A percentile compares a stretch with the other conserved stretches of the same genome.
Evolutionary conservation across 2,329 filamentous ascomycete species (phyloP).

Genomic region (Elsinoe necatrix): DNA sequence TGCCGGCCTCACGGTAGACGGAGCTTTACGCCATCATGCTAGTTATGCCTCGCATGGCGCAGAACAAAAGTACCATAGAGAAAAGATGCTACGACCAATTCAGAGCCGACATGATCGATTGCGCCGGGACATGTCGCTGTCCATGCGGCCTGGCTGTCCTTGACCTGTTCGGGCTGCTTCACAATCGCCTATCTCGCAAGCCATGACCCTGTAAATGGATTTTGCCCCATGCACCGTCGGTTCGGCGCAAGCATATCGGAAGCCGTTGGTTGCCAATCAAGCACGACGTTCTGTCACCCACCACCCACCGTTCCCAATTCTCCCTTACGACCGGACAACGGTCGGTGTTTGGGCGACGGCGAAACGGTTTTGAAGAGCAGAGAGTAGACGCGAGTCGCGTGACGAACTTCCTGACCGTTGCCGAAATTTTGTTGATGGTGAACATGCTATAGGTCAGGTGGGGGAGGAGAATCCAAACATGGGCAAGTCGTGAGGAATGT

Average conservation of each 20-base stretch:
- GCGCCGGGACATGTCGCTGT: background rate
- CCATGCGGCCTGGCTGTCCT: background rate
- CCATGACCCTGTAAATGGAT: background rate
- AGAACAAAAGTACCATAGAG: slow-evolving; percentile 8
- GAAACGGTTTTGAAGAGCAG: background rate
- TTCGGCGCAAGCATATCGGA: slow-evolving; percentile 11
- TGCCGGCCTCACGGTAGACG: background rate
- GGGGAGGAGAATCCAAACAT: background rate
- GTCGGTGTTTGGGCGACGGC: slow-evolving; percentile 14
- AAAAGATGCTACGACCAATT: background rate
- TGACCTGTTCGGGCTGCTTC: background rate
- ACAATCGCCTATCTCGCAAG: background rate
- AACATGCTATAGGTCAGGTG: background rate
- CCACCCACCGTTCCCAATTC: slow-evolving; percentile 4
- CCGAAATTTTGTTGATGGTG: slow-evolving; percentile 7
- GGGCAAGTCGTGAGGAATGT: background rate
- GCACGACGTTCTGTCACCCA: slow-evolving; percentile 6
- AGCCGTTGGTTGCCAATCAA: slow-evolving; percentile 12
- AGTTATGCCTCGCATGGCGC: background rate
- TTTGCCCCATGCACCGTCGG: background rate
- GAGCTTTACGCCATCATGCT: background rate
- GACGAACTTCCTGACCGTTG: background rate
- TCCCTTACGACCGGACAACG: slow-evolving; percentile 9
- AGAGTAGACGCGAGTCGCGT: slow-evolving; percentile 1
- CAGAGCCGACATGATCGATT: background rate